These are phyloP conservation scores for Cafeteria roenbergensis DNA, from an alignment of 108 stramenopile species.

Conservation along the genomic window DNA sequence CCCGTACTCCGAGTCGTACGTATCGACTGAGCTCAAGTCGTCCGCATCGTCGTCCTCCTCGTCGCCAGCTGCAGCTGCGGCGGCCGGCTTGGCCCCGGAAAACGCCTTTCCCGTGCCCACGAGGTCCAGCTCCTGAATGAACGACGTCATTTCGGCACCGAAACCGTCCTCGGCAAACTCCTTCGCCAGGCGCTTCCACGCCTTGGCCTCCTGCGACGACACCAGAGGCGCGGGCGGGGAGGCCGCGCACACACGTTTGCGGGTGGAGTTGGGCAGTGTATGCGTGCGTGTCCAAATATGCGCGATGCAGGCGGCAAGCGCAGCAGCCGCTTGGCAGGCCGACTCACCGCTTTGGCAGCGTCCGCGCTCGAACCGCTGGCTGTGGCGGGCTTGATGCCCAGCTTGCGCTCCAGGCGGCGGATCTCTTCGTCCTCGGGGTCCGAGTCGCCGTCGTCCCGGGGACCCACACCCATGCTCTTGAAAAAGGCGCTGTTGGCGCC, in stretches of 20 bases:
- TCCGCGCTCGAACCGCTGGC: not conserved
- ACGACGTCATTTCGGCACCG: not conserved
- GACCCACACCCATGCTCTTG: too few relatives aligned
- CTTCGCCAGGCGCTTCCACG: not conserved
- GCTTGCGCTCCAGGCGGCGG: not conserved
- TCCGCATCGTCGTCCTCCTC: not conserved
- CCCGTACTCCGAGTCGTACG: not conserved
- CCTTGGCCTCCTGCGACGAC: not conserved
- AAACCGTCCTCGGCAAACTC: not conserved
- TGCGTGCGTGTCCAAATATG: too few relatives aligned
- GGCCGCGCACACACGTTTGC: too few relatives aligned
- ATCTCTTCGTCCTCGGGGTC: constrained; percentile 11
- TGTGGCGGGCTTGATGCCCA: not conserved
- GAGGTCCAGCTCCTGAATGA: not conserved
- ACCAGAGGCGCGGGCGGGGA: too few relatives aligned
- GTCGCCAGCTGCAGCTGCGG: not conserved
- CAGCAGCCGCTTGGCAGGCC: not conserved
- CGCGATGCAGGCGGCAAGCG: not conserved
- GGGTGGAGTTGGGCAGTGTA: too few relatives aligned
- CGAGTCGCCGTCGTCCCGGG: not conserved
- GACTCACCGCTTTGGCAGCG: not conserved
- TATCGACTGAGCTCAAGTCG: not conserved
- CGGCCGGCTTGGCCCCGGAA: not conserved
- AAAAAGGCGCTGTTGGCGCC: too few relatives aligned
- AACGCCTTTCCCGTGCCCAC: not conserved